phyloP scores from a whole-genome alignment of 495 filamentous ascomycete genomes.

The Chaetomidium leptoderma region DNA sequence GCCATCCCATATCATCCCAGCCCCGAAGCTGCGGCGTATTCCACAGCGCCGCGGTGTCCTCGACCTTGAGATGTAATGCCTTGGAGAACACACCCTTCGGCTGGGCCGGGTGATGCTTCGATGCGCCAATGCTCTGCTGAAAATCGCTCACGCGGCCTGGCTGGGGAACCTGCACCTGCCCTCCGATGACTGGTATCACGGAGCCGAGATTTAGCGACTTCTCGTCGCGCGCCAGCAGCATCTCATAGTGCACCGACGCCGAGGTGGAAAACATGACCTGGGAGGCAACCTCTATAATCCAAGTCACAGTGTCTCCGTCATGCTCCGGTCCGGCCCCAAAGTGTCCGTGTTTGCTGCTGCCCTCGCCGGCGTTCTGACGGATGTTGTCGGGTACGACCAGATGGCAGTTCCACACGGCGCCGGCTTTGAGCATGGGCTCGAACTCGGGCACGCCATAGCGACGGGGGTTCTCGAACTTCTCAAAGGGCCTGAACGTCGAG shows the following conservation, averaged over 20 bases:
- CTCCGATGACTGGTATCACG: conserved; percentile 43
- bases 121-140: conserved; percentile 47
- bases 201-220: conserved; percentile 68
- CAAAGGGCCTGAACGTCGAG: conserved; percentile 70
- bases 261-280: conserved; percentile 88
- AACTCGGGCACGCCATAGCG: conserved; percentile 73
- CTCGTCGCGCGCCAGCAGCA: conserved; percentile 80
- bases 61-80: conserved; percentile 69
- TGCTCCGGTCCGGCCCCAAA: conserved; percentile 35
- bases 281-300: conserved; percentile 87
- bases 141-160: conserved; percentile 74
- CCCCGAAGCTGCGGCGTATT: conserved; percentile 77
- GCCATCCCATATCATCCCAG: conserved; percentile 44
- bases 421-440: conserved; percentile 93
- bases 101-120: conserved; percentile 44
- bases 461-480: conserved; percentile 58
- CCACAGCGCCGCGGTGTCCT: conserved; percentile 88
- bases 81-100: conserved; percentile 72
- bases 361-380: conserved; percentile 40
- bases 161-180: conserved; percentile 40
- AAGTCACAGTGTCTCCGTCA: conserved; percentile 58
- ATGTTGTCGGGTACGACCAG: conserved; percentile 73
- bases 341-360: conserved; percentile 31
- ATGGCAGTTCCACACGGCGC: conserved; percentile 72
- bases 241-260: conserved; percentile 85